Base-by-base conservation (phyloP, 306 rosid species). In the Biancaea sappan region DNA sequence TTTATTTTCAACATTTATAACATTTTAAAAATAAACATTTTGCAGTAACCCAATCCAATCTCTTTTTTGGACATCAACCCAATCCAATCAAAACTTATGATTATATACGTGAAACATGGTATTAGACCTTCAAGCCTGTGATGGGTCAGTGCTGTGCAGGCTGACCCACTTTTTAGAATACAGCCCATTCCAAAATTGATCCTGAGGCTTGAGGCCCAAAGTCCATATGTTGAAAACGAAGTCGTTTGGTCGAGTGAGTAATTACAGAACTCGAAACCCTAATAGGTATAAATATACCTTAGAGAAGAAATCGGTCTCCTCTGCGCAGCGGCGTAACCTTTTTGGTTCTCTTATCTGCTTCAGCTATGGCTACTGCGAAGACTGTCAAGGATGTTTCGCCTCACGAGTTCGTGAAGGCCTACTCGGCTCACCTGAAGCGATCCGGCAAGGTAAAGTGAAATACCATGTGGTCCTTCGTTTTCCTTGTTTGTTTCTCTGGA, bases 351-450 rank as follows among this genome's bases (percentile, higher is more conserved):
- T 21, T 21, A 1, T 32, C 44, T 16, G 69, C 69, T 40, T 41
- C 35, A 24, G 31, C 75, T 16, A 79, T 73, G 83, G 75, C 83
- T 26, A n/a, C 79, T 46, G 50, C 79, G 3, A 79, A 22, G 37
- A 79, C 71, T 5, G 83, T 79, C 6, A 73, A 79, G 57, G 83
- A 79, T 12, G 83, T 73, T 66, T 79, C 83, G 2, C 83, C 83
- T 66, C 79, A 66, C 16, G 83, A 72, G 46, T 72, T 79, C 63
- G 79, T 79, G 21, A 79, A 71, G n/a, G 83, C 83, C 28, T 79
- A 72, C 38, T 58, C 83, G 14, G 44, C 79, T 66, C 79, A 79
- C 21, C 75, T 79, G 24, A 79, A 79, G 52, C 62, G 83, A 57
- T 79, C 83, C 18, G 79, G 83, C 46, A 79, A 79, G 79, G 83